These are phyloP conservation scores for Lachnellula suecica DNA, from an alignment of 2,329 filamentous ascomycete genomes.

Conservation along the genomic window DNA sequence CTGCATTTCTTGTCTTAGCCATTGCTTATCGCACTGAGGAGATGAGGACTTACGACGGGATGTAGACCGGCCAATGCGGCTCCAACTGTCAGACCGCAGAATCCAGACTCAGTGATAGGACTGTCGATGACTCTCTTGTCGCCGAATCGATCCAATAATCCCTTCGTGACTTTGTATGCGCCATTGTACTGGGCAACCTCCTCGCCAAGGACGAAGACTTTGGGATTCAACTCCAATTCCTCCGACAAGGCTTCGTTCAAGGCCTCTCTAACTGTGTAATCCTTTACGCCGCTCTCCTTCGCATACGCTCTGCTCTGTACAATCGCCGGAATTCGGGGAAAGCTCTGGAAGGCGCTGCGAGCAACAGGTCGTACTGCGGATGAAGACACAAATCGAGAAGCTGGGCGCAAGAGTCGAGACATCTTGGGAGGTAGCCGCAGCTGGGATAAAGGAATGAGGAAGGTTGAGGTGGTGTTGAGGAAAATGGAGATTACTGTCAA, in stretches of 20 bases:
- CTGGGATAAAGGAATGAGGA: slow-evolving; percentile 13
- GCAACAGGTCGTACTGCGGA: slow-evolving; percentile 44
- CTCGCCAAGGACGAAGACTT: slow-evolving; percentile 95
- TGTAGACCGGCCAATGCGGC: slow-evolving; percentile 92
- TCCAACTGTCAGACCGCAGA: slow-evolving; percentile 89
- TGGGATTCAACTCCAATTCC: slow-evolving; percentile 90
- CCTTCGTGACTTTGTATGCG: slow-evolving; percentile 99
- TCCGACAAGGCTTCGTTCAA: slow-evolving; percentile 97
- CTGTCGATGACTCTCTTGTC: slow-evolving; percentile 97
- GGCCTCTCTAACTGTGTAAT: slow-evolving; percentile 95
- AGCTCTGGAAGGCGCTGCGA: slow-evolving; percentile 51
- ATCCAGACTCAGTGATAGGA: slow-evolving; percentile 96
- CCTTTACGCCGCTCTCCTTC: slow-evolving; percentile 63
- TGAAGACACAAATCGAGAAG: slow-evolving; percentile 60
- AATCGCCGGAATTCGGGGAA: slow-evolving; percentile 32
- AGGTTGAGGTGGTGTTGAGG: slow-evolving; percentile 6
- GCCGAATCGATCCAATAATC: slow-evolving; percentile 93
- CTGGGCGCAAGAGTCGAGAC: slow-evolving; percentile 62
- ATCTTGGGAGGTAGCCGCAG: slow-evolving; percentile 29
- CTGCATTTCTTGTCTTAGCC: slow-evolving; percentile 43
- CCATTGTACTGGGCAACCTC: slow-evolving; percentile 99
- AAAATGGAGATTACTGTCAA: slow-evolving; percentile 7
- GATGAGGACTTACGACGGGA: slow-evolving; percentile 71
- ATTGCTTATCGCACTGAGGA: slow-evolving; percentile 9
- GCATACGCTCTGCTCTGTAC: slow-evolving; percentile 34